Evolutionary conservation across 2,329 filamentous ascomycete genomes (phyloP), one percentile per base, ranked within the genome.

Genomic region (Diaporthe sp.): DNA sequence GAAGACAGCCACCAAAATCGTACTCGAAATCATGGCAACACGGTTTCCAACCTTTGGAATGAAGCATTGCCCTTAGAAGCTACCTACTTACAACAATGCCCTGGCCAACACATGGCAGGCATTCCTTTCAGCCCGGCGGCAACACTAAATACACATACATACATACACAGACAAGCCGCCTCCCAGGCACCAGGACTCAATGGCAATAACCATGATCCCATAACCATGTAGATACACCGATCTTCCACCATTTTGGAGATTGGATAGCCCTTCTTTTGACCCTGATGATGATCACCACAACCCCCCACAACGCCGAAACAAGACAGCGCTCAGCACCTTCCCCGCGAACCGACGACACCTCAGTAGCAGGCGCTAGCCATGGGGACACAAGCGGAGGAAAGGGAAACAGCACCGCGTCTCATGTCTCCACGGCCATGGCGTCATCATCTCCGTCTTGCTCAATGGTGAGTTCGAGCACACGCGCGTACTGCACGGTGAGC

Each of bases 401-500:
- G 22, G 8, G 17, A 27, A 3, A 37, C 6, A 9, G 19, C 10
- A 4, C 4, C 39, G 35, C 3, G 15, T 3, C 15, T 70, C 56
- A 76, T 27, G 65, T 68, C 76, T 85, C 84, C 47, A 85, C 80
- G 35, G 86, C 85, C 85, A 86, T 86, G 10, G 83, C 81, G 71
- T 85, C 85, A 25, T 84, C 85, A 22, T 86, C 85, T 5, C 69
- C 74, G 17, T 82, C 79, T 27, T 86, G 85, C 59, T 87, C 86
- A 8, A 86, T 77, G 9, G 86, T 88, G 50, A 94, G 86, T 72
- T 93, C 94, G 30, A 97, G 86, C n/a, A 95, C 86, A 76, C 94
- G 92, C 17, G 96, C 96, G 82, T 98, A 98, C 76, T 97, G 96
- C 35, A 98, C 94, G n/a, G 95, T 98, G 55, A 98, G 90, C 35